Evolutionary conservation across 176 grass and related monocot species (phyloP), one percentile per base, ranked within the genome.

Genomic region (Aegilops sharonensis): DNA sequence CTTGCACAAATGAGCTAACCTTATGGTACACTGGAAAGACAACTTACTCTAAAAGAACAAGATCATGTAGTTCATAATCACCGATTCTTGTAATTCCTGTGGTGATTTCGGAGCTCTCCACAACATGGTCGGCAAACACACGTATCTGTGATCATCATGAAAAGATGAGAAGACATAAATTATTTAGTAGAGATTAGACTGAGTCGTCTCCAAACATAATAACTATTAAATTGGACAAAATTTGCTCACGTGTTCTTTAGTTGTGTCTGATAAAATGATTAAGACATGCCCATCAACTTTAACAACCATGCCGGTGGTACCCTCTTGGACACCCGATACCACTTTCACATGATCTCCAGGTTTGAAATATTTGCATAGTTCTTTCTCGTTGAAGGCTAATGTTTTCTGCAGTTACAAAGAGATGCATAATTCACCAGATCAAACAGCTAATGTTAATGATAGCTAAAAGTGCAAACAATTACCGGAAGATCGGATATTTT

Each of bases 301-400:
- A 75, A 99, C 92, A 88, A 99, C 94, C 94, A 99, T 99, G 82
- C 97, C 94, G 64, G 94, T 97, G 43, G 94, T 90, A 54, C 97
- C 97, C 82, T 93, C 97, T 84, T 94, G 90, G 85, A 93, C 90
- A 82, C 97, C 94, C 59, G 94, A 99, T 24, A 99, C 91, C 37
- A 99, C 94, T 91, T 99, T 94, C 31, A 99, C 97, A 93, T 99
- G 97, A 68, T 96, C 94, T 75, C 97, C 97, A 64, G 90, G 89
- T 86, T 97, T 99, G 79, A 99, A 99, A 89, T 91, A 94, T 72
- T 99, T 99, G 85, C 94, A 94, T 21, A 99, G 90, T 78, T 97
- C 94, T 81, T 93, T 96, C 72, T 99, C 97, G 30, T 97, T 97
- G 78, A 94, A 97, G 40, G 92, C 92, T 48, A 99, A 85, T 90